phyloP scores from a whole-genome alignment of 108 stramenopile species.

The Phaeodactylum tricornutum region DNA sequence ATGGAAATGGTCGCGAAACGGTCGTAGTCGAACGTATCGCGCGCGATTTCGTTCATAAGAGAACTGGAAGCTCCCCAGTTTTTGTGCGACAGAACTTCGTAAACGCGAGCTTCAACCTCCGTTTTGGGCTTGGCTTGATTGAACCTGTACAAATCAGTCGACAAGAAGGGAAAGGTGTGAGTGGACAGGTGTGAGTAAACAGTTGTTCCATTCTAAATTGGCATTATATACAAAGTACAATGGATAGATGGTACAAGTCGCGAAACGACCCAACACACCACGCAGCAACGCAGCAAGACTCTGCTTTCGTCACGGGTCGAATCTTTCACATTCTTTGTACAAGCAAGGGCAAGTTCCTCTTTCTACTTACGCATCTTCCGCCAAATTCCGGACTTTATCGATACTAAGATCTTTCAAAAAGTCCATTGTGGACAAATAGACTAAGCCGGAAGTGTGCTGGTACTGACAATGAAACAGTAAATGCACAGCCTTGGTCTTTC shows the following conservation, averaged over 20 bases:
- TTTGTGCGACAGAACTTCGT: slow-evolving; percentile 95
- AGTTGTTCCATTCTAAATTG: not conserved
- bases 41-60: slow-evolving; percentile 91
- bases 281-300: not conserved
- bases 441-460: too few relatives aligned
- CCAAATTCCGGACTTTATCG: slow-evolving; percentile 82
- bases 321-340: not conserved
- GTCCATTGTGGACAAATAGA: too few relatives aligned
- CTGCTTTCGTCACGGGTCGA: not conserved
- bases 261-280: not conserved
- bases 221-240: not conserved
- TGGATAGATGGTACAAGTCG: not conserved
- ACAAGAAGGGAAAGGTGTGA: not conserved
- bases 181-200: not conserved
- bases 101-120: slow-evolving; percentile 90
- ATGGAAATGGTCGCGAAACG: slow-evolving; percentile 57
- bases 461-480: too few relatives aligned
- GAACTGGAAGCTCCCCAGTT: slow-evolving; percentile 97
- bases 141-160: slow-evolving; percentile 33
- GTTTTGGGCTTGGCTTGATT: slow-evolving; percentile 89
- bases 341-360: not conserved
- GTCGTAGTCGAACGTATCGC: slow-evolving; percentile 89
- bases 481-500: too few relatives aligned
- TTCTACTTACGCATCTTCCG: slow-evolving; percentile 83
- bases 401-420: slow-evolving; percentile 78